Conservation (phyloP, 2,329 filamentous ascomycete genomes). For the Scleromitrula shiraiana region DNA sequence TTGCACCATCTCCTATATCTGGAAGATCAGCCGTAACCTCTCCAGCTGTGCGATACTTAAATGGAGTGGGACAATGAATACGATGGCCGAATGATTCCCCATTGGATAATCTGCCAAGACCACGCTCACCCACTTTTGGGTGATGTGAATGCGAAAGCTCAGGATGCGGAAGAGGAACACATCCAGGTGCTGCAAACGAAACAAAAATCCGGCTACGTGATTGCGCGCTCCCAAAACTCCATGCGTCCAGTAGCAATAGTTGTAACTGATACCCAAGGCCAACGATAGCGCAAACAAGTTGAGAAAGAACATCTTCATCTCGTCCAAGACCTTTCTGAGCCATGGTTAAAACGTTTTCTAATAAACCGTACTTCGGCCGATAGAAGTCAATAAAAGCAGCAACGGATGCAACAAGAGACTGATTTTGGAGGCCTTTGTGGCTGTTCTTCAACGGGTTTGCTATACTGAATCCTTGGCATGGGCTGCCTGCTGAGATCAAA, state of each 20-base stretch:
- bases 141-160: slow-evolving; percentile 56
- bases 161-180: slow-evolving; percentile 48
- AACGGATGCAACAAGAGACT: slow-evolving; percentile 70
- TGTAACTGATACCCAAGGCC: slow-evolving; percentile 71
- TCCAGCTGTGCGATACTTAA: slow-evolving; percentile 45
- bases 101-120: slow-evolving; percentile 52
- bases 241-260: slow-evolving; percentile 60
- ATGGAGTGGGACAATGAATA: slow-evolving; percentile 46
- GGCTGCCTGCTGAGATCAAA: slow-evolving; percentile 64
- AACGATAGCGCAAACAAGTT: slow-evolving; percentile 64
- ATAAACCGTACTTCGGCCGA: slow-evolving; percentile 62
- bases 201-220: slow-evolving; percentile 62
- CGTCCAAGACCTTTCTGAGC: slow-evolving; percentile 37
- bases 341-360: slow-evolving; percentile 71
- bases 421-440: slow-evolving; percentile 54
- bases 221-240: slow-evolving; percentile 60
- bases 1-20: slow-evolving; percentile 50
- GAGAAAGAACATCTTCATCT: slow-evolving; percentile 60
- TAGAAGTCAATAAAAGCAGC: slow-evolving; percentile 68
- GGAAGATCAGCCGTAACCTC: slow-evolving; percentile 55
- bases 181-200: slow-evolving; percentile 59
- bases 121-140: slow-evolving; percentile 23
- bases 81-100: slow-evolving; percentile 51
- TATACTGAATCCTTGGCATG: slow-evolving; percentile 67
- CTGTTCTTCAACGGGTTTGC: slow-evolving; percentile 53